Evolutionary conservation across 78 protist species (phyloP), one percentile per base, ranked within the genome.

Genomic region (Monosiga brevicollis): DNA sequence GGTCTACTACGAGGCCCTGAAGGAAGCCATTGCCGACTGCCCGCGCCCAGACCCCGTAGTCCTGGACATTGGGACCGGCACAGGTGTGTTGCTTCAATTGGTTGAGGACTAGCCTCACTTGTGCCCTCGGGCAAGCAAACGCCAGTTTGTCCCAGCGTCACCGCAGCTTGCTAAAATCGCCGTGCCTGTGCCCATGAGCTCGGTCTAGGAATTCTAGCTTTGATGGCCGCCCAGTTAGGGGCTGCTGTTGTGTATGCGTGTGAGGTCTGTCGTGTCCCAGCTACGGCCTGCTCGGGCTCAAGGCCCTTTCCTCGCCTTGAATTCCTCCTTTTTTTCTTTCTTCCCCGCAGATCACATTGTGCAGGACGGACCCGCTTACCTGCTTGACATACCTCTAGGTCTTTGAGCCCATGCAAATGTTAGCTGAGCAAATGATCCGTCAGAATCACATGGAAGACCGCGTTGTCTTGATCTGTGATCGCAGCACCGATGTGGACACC

Each of bases 11-110:
- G n/a, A n/a, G n/a, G n/a, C n/a, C n/a, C n/a, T n/a, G n/a, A n/a
- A n/a, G n/a, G n/a, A n/a, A n/a, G n/a, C n/a, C n/a, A n/a, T n/a
- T n/a, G n/a, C n/a, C n/a, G n/a, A n/a, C n/a, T n/a, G n/a, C n/a
- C n/a, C n/a, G n/a, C n/a, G n/a, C n/a, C n/a, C n/a, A 10, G 70
- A 25, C 38, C 79, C 41, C 15, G 2, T 41, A 0, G 73, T 77
- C 0, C 80, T 87, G n/a, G 90, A 87, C 62, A 87, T 87, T 0
- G 90, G 90, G 32, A 84, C 90, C 0, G 90, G 90, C n/a, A 73
- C 83, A 0, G 90, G 90, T 24, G n/a, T n/a, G n/a, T n/a, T n/a
- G n/a, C n/a, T n/a, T n/a, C n/a, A n/a, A n/a, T n/a, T n/a, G n/a
- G n/a, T n/a, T n/a, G n/a, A n/a, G n/a, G n/a, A n/a, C n/a, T n/a